Evolutionary conservation across 495 filamentous ascomycete species (phyloP).

Genomic region (Aspergillus ellipticus): DNA sequence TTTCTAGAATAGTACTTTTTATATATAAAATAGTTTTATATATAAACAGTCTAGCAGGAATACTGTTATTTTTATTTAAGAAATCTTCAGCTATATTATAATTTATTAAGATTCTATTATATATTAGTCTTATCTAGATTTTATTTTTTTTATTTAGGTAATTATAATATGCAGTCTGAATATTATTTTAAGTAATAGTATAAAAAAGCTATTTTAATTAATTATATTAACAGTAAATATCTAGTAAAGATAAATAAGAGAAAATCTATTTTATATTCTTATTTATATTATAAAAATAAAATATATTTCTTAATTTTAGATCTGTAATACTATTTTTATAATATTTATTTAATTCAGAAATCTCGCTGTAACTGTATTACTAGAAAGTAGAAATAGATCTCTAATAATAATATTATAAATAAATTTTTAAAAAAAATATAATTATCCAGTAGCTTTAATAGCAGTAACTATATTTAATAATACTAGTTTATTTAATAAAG

Average conservation of each 20-base stretch:
- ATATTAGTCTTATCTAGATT: slow-evolving; percentile 7
- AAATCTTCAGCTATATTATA: slow-evolving; percentile 2
- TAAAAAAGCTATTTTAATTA: slow-evolving; percentile 6
- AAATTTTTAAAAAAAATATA: neutral
- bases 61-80: slow-evolving; percentile 4
- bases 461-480: neutral
- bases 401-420: neutral
- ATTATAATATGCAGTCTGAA: neutral
- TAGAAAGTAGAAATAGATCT: slow-evolving; percentile 11
- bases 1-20: slow-evolving; percentile 9
- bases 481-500: too few species aligned
- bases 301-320: neutral
- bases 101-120: slow-evolving; percentile 8
- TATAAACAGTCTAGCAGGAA: neutral
- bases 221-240: slow-evolving; percentile 7
- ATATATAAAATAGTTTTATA: neutral
- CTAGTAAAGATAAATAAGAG: slow-evolving; percentile 4
- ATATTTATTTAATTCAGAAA: slow-evolving; percentile 7
- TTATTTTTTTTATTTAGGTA: slow-evolving; percentile 7
- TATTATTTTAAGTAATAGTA: slow-evolving; percentile 6
- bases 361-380: slow-evolving; percentile 8
- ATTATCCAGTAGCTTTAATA: neutral
- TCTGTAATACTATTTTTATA: slow-evolving; percentile 6
- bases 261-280: slow-evolving; percentile 5
- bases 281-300: slow-evolving; percentile 3